Evolutionary conservation across 2,329 filamentous ascomycete species (phyloP), one percentile per base, ranked within the genome.

Genomic region (Penicillium corylophilum): DNA sequence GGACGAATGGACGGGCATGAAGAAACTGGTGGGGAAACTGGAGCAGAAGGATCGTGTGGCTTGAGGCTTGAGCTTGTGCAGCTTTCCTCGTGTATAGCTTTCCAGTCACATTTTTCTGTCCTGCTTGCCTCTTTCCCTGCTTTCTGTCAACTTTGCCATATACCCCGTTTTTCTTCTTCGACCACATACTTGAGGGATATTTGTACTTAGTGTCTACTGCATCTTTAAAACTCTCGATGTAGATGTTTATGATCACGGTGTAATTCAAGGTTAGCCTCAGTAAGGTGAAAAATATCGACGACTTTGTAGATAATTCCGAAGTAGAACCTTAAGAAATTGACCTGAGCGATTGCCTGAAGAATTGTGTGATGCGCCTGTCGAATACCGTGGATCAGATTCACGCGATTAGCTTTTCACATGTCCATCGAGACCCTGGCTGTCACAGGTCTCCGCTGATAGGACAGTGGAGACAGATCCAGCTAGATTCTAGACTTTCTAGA

Each of bases 1-100:
- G 46, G 94, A 99, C 65, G 93, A 97, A 71, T 99, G 94, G 93
- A 83, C 87, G 5, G 89, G 83, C 31, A 89, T 99, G 61, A 97
- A 96, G 84, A 92, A 90, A 72, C 77, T 96, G 67, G 83, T 96
- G 22, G 86, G 83, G 38, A 83, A 87, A 63, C 74, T 93, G 54
- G 92, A 95, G 72, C 73, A 75, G 56, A 71, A 65, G 57, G 71
- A 73, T 56, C 66, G 66, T 35, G 64, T 64, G 52, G 65, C 60
- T 53, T 70, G 54, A 59, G 29, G n/a, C 60, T 55, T 70, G 53
- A 56, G 28, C 13, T 26, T 40, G 44, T 41, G 16, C 39, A 24
- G 16, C 35, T 38, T 46, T 46, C n/a, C 23, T 26, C 16, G 28
- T 41, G 15, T 18, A 36, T 22, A 24, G 22, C 26, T 16, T 15